Percentiles rank a stretch among this genome's conserved stretches.
Evolutionary conservation across 2,329 filamentous ascomycete genomes (phyloP).

Genomic region (Sclerotinia subarctica): DNA sequence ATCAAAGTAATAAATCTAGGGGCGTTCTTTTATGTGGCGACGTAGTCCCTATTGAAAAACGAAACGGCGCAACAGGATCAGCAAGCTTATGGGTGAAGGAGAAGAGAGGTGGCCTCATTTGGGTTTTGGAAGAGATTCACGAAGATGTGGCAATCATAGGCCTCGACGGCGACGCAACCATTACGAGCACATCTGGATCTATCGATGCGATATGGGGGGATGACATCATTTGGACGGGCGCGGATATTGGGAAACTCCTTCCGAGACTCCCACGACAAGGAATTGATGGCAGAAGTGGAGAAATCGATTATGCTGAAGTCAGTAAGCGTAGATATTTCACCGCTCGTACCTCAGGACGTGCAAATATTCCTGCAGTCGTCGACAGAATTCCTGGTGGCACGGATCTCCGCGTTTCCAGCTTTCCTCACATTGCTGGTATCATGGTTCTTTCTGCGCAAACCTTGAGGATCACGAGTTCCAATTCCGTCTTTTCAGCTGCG

Average conservation of each 20-base stretch:
- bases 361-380: constrained; percentile 82
- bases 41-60: constrained; percentile 96
- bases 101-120: constrained; percentile 88
- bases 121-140: constrained; percentile 96
- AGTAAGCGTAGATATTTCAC: constrained; percentile 76
- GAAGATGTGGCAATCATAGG: constrained; percentile 81
- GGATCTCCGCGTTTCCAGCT: constrained; percentile 83
- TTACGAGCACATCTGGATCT: constrained; percentile 70
- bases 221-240: constrained; percentile 61
- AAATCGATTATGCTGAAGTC: constrained; percentile 75
- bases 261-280: constrained; percentile 77
- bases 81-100: constrained; percentile 99
- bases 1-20: constrained; percentile 71
- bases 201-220: constrained; percentile 83
- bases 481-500: constrained; percentile 88
- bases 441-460: constrained; percentile 81
- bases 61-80: constrained; percentile 86
- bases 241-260: constrained; percentile 74
- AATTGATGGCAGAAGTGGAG: constrained; percentile 65
- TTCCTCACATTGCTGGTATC: constrained; percentile 96
- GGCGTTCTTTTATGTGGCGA: constrained; percentile 93
- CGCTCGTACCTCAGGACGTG: constrained; percentile 69
- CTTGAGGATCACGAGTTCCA: constrained; percentile 83
- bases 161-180: constrained; percentile 72
- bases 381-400: constrained; percentile 66